Base-by-base conservation (phyloP, 2,329 filamentous ascomycete genomes). In the Sclerotinia spermophila region DNA sequence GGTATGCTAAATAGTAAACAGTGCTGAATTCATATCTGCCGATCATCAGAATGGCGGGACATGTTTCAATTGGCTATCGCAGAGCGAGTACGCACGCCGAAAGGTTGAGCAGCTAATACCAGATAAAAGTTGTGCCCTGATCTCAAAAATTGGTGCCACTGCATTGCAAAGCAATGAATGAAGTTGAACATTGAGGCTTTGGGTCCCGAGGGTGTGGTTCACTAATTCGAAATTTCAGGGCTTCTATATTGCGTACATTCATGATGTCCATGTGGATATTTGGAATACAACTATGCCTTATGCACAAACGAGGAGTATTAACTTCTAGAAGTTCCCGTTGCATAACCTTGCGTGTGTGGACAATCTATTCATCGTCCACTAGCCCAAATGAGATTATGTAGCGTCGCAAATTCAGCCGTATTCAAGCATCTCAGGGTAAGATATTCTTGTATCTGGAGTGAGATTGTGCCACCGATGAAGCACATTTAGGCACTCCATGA, bases 371-470 rank as follows among this genome's bases (percentile, higher is more conserved):
- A 53, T 38, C 35, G 35, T 64, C 21, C 53, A 51, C 30, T 55
- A 40, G 45, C 35, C 30, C 40, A 62, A 33, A 53, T 27, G n/a
- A 62, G 21, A 62, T 15, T 62, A 44, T 40, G n/a, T 24, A 21
- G 35, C 40, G 45, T 66, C 38, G 62, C 62, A 66, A n/a, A 40
- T 35, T 66, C 35, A 66, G 62, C 45, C n/a, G 33, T 64, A 65
- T 24, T 53, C 61, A 53, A 30, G 33, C 33, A 40, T 40, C 10
- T 21, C 5, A 3, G 45, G 45, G n/a, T 53, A 15, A 53, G 61
- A 65, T 44, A 42, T 65, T 19, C n/a, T 30, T 38, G 33, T 21
- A 65, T 30, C 45, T 35, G 13, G 15, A 53, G 62, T 65, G 45
- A 68, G 67, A 62, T 40, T 38, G 45, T 69, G 21, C 53, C 58